Percentiles rank a stretch among this genome's conserved stretches.
Evolutionary conservation across 495 filamentous ascomycete genomes (phyloP).

Genomic region (Penicillium macrosclerotiorum): DNA sequence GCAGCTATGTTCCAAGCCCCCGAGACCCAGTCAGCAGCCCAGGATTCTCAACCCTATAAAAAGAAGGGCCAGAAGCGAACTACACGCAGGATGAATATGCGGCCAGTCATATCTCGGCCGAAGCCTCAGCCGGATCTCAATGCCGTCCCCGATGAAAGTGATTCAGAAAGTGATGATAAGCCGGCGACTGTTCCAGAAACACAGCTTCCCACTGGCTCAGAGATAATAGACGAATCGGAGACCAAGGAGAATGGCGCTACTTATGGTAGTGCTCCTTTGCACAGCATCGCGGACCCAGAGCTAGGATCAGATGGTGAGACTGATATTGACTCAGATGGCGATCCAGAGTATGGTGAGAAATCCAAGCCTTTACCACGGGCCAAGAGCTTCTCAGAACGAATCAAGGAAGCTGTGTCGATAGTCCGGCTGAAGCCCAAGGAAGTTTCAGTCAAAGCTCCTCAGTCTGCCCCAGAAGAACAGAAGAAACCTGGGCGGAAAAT

Average conservation of each 20-base stretch:
- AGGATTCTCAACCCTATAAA: slow-evolving; percentile 67
- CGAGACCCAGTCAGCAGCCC: slow-evolving; percentile 60
- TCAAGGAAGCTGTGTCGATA: slow-evolving; percentile 41
- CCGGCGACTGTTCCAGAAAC: slow-evolving; percentile 33
- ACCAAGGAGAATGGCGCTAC: slow-evolving; percentile 19
- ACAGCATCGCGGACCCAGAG: slow-evolving; percentile 36
- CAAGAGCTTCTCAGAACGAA: slow-evolving; percentile 46
- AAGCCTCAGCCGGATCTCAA: slow-evolving; percentile 27
- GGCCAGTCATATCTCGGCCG: slow-evolving; percentile 44
- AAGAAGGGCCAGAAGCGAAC: slow-evolving; percentile 92
- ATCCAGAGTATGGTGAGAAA: slow-evolving; percentile 33
- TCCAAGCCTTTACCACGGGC: slow-evolving; percentile 19
- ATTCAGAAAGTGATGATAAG: slow-evolving; percentile 30
- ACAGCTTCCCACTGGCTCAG: slow-evolving; percentile 17
- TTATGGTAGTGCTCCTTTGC: slow-evolving; percentile 28
- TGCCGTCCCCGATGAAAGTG: slow-evolving; percentile 22
- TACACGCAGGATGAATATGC: slow-evolving; percentile 76
- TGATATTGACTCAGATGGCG: slow-evolving; percentile 20
- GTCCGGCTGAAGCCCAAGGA: slow-evolving; percentile 31
- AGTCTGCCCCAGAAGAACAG: slow-evolving; percentile 27
- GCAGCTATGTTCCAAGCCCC: slow-evolving; percentile 48
- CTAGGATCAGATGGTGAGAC: slow-evolving; percentile 26
- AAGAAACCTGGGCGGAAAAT: slow-evolving; percentile 67
- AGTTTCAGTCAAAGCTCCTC: slow-evolving; percentile 27
- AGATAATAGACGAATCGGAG: slow-evolving; percentile 2